phyloP scores from a whole-genome alignment of 2,329 filamentous ascomycete species.

The Cercospora berteroae region DNA sequence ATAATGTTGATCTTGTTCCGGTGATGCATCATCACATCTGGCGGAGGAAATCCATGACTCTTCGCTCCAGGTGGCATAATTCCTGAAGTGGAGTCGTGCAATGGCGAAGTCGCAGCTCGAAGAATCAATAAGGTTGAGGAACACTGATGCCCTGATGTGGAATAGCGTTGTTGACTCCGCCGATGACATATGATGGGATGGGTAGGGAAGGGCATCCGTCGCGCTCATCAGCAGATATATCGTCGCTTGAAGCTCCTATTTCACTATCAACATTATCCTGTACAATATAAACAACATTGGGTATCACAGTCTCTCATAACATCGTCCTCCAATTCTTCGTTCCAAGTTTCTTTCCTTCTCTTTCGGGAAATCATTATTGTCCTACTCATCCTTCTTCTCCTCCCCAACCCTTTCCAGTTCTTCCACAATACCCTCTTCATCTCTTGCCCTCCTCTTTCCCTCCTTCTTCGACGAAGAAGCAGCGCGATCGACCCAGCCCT shows the following conservation, averaged over 20 bases:
- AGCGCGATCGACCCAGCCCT: constrained; percentile 68
- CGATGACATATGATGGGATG: too few relatives aligned
- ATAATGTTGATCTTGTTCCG: neutral
- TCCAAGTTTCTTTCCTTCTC: neutral
- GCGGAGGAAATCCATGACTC: neutral
- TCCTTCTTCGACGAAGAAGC: constrained; percentile 13
- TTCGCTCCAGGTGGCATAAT: neutral
- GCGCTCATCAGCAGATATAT: neutral
- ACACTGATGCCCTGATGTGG: neutral
- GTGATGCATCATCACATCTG: neutral
- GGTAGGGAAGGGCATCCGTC: neutral
- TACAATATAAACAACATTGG: neutral
- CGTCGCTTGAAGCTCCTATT: neutral
- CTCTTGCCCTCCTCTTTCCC: constrained; percentile 12
- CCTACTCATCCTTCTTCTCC: neutral
- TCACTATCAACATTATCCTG: neutral
- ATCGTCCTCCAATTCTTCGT: neutral
- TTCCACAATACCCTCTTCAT: constrained; percentile 21
- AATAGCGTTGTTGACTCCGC: neutral
- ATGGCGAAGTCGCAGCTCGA: neutral
- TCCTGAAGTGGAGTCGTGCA: neutral
- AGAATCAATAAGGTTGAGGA: neutral
- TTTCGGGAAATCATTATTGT: neutral
- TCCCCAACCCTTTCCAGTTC: constrained; percentile 11
- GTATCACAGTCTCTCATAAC: constrained; percentile 3